phyloP scores from a whole-genome alignment of 2,329 filamentous ascomycete genomes.

The Penicillium sp. region DNA sequence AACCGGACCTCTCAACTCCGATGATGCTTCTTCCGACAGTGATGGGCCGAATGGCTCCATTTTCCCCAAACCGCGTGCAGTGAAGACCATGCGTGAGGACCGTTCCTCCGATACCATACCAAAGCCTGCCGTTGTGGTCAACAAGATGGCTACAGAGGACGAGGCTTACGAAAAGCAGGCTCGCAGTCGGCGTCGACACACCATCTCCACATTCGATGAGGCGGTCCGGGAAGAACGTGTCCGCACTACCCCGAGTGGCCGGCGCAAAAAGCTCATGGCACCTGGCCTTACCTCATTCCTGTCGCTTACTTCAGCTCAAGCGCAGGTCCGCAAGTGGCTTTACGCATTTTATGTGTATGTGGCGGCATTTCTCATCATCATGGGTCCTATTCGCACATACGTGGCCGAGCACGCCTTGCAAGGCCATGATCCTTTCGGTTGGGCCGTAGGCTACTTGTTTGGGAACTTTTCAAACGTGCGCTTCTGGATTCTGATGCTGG shows the following conservation, averaged over 20 bases:
- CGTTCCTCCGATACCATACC: slow-evolving; percentile 14
- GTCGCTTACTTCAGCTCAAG: slow-evolving; percentile 77
- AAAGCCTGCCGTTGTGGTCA: slow-evolving; percentile 24
- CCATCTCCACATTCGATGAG: slow-evolving; percentile 51
- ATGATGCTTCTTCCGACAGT: slow-evolving; percentile 41
- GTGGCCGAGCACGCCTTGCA: slow-evolving; percentile 68
- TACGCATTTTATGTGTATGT: slow-evolving; percentile 81
- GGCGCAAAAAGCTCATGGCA: slow-evolving; percentile 66
- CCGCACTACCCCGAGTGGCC: slow-evolving; percentile 61
- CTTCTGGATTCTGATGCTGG: slow-evolving; percentile 67
- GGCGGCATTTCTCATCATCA: slow-evolving; percentile 65
- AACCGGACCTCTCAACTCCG: slow-evolving; percentile 30
- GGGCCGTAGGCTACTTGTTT: slow-evolving; percentile 87
- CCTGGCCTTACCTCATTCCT: slow-evolving; percentile 72
- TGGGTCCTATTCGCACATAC: slow-evolving; percentile 71
- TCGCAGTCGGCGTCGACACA: slow-evolving; percentile 47
- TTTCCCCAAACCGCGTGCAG: slow-evolving; percentile 39
- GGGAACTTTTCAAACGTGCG: slow-evolving; percentile 75
- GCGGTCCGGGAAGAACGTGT: slow-evolving; percentile 29
- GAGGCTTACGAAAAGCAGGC: slow-evolving; percentile 23
- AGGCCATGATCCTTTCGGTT: slow-evolving; percentile 81
- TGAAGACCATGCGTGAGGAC: slow-evolving; percentile 25
- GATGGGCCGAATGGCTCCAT: slow-evolving; percentile 32
- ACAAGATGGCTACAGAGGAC: slow-evolving; percentile 25
- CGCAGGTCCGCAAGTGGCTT: slow-evolving; percentile 73